These are phyloP conservation scores for Crepidotus variabilis DNA, from an alignment of 768 basidiomycete genomes.

Conservation along the genomic window DNA sequence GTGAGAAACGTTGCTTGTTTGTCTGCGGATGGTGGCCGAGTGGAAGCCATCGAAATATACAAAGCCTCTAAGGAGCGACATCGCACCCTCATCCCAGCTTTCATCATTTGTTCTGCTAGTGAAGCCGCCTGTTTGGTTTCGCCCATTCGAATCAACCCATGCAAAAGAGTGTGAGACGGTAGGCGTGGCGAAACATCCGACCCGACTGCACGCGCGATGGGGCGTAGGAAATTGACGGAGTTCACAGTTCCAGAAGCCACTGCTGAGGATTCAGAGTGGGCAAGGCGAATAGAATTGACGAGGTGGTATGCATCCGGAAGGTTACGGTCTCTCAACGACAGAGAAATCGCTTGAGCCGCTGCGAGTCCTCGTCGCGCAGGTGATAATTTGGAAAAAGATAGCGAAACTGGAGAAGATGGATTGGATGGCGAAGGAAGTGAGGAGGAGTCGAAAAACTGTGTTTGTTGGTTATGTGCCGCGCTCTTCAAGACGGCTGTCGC, in stretches of 20 bases:
- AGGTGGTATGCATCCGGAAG: conserved; percentile 51
- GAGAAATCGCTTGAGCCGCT: conserved; percentile 49
- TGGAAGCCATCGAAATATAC: conserved; percentile 23
- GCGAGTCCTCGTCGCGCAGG: conserved; percentile 14
- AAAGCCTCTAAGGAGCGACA: conserved; percentile 46
- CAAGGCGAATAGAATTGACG: conserved; percentile 53
- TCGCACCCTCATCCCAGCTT: conserved; percentile 46
- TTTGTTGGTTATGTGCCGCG: not conserved
- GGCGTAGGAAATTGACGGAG: conserved; percentile 26
- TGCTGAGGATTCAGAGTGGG: conserved; percentile 21
- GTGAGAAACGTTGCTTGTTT: conserved; percentile 25
- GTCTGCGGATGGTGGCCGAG: conserved; percentile 10
- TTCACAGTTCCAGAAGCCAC: conserved; percentile 1
- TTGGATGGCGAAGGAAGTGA: not conserved
- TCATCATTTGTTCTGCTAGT: conserved; percentile 50
- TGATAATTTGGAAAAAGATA: not conserved
- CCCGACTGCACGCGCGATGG: conserved; percentile 42
- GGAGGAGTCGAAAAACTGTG: not conserved
- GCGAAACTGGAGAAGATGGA: not conserved
- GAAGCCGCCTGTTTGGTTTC: conserved; percentile 42
- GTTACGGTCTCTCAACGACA: conserved; percentile 38
- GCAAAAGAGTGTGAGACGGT: conserved; percentile 60
- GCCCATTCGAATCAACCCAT: conserved; percentile 55
- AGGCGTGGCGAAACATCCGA: conserved; percentile 53
- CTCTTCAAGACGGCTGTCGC: not conserved